These are phyloP conservation scores for Brassica juncea DNA, from an alignment of 345 rosid genomes.

Conservation along the genomic window DNA sequence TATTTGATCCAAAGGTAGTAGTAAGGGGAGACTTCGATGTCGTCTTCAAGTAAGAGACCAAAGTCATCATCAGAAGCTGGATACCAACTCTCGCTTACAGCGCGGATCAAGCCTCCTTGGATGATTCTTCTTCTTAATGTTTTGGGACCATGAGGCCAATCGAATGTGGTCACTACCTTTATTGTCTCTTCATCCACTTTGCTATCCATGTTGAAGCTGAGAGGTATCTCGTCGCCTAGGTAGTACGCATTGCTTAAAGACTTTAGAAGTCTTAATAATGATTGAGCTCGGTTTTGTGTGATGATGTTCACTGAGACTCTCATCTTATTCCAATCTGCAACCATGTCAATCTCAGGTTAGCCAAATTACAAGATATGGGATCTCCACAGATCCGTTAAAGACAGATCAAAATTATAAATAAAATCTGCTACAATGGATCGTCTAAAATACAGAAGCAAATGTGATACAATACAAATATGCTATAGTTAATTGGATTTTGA, in stretches of 20 bases:
- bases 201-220: constrained; percentile 95
- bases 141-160: constrained; percentile 94
- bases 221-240: constrained; percentile 74
- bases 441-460: too few species aligned
- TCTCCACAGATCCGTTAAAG: too few species aligned
- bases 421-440: too few species aligned
- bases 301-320: constrained; percentile 82
- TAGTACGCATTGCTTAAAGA: constrained; percentile 82
- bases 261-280: constrained; percentile 71
- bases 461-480: too few species aligned
- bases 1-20: constrained; percentile 95
- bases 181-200: constrained; percentile 90
- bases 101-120: constrained; percentile 96
- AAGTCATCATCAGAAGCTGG: constrained; percentile 87
- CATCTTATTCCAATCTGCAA: constrained; percentile 97
- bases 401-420: too few species aligned
- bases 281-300: constrained; percentile 77
- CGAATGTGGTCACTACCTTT: constrained; percentile 63
- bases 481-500: too few species aligned
- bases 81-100: constrained; percentile 99
- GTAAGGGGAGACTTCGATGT: constrained; percentile 94
- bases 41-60: constrained; percentile 91
- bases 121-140: constrained; percentile 90
- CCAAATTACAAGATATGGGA: too few species aligned
- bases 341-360: background rate